phyloP scores from a whole-genome alignment of 192 early-diverging fungal genomes.

The Obelidium mucronatum region DNA sequence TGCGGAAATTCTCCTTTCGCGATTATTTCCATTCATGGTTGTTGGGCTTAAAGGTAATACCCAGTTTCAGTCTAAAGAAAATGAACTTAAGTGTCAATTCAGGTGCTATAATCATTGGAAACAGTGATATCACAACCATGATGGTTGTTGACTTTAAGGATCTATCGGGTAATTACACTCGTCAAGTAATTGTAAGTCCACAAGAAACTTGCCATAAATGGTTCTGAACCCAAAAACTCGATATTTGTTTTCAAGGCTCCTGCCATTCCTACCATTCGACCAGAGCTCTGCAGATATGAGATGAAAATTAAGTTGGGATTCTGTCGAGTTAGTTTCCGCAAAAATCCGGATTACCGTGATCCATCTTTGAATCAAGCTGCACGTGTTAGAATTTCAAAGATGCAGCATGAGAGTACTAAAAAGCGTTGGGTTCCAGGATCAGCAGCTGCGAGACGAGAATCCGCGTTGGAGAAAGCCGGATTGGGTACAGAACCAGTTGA shows the following conservation, averaged over 20 bases:
- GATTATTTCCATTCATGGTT: conserved; percentile 73
- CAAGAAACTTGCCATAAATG: background rate
- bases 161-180: conserved; percentile 62
- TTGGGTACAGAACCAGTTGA: background rate
- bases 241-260: conserved; percentile 4
- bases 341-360: conserved; percentile 72
- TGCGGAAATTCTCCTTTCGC: conserved; percentile 55
- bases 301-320: conserved; percentile 60
- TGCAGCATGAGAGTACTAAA: background rate
- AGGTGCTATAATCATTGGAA: conserved; percentile 77
- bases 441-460: background rate
- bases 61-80: too few relatives aligned
- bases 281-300: conserved; percentile 66
- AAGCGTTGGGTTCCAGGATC: conserved; percentile 8
- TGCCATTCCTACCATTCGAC: background rate
- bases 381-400: conserved; percentile 33
- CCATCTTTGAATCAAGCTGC: conserved; percentile 56
- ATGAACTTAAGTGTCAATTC: too few relatives aligned
- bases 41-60: conserved; percentile 54
- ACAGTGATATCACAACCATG: conserved; percentile 68
- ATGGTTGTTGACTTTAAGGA: conserved; percentile 65
- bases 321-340: conserved; percentile 59
- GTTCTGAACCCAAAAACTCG: background rate
- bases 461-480: background rate
- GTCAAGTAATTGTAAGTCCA: background rate